A percentile compares a stretch with the other conserved stretches of the same genome.
These are phyloP conservation scores for Aurinia saxatilis DNA, from an alignment of 345 rosid species.

Conservation along the genomic window DNA sequence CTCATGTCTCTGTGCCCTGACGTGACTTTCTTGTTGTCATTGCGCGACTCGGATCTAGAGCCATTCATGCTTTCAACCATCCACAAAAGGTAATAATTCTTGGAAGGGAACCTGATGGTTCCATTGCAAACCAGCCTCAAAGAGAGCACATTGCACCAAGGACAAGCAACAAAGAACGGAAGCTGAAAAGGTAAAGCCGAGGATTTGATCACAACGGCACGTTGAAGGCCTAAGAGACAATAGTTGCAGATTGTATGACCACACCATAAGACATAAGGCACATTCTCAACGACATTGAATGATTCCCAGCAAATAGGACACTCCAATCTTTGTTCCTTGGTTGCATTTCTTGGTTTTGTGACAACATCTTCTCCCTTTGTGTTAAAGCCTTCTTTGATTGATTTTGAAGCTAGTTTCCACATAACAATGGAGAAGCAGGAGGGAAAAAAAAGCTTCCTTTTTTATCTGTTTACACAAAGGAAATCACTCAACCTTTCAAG, in stretches of 20 bases:
- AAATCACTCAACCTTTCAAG: background rate
- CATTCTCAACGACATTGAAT: slow-evolving; percentile 60
- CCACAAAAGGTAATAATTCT: slow-evolving; percentile 66
- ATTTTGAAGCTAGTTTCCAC: slow-evolving; percentile 38
- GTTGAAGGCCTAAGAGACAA: slow-evolving; percentile 56
- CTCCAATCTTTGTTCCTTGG: slow-evolving; percentile 46
- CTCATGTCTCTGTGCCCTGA: slow-evolving; percentile 26
- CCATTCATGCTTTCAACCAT: slow-evolving; percentile 64
- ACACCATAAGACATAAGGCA: slow-evolving; percentile 67
- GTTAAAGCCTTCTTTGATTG: slow-evolving; percentile 17
- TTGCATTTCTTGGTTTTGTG: slow-evolving; percentile 14
- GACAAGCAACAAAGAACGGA: slow-evolving; percentile 60
- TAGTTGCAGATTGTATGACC: slow-evolving; percentile 66
- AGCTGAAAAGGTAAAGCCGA: slow-evolving; percentile 37
- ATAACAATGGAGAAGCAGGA: slow-evolving; percentile 14
- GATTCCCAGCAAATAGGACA: slow-evolving; percentile 74
- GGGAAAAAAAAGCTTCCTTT: background rate
- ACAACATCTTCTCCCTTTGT: slow-evolving; percentile 18
- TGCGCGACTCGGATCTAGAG: slow-evolving; percentile 30
- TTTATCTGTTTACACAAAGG: background rate
- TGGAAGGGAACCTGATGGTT: slow-evolving; percentile 45
- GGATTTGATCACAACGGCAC: slow-evolving; percentile 39
- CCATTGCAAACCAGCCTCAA: slow-evolving; percentile 50
- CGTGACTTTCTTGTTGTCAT: background rate
- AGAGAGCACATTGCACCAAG: slow-evolving; percentile 64